phyloP scores from a whole-genome alignment of 768 basidiomycete species.

The Amanita fuliginea region DNA sequence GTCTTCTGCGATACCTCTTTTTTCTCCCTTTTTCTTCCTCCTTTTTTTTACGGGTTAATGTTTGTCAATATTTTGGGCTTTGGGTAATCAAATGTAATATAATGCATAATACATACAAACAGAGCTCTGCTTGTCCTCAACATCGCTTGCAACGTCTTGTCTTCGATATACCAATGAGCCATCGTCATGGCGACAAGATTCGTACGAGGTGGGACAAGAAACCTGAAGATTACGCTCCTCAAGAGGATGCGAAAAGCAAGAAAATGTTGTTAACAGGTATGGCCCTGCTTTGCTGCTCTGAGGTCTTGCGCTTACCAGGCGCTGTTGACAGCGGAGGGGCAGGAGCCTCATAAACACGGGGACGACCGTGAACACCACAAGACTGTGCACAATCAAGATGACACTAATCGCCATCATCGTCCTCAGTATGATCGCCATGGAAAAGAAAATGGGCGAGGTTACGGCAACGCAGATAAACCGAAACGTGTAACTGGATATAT shows the following conservation, averaged over 20 bases:
- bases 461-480: background rate
- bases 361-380: background rate
- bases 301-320: background rate
- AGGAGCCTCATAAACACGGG: background rate
- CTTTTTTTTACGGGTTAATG: background rate
- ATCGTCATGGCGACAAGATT: background rate
- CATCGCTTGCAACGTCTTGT: background rate
- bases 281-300: background rate
- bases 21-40: background rate
- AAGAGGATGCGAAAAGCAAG: background rate
- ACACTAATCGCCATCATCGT: background rate
- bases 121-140: background rate
- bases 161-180: background rate
- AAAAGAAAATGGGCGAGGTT: background rate
- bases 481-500: conserved; percentile 5
- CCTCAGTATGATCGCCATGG: background rate
- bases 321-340: background rate
- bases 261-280: background rate
- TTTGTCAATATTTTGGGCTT: background rate
- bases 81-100: background rate
- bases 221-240: background rate
- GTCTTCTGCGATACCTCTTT: background rate
- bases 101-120: conserved; percentile 2
- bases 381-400: background rate
- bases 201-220: background rate